Evolutionary conservation across 805 yeast species (phyloP), one percentile per base, ranked within the genome.

Genomic region (Myxozyma vanderwaltii): DNA sequence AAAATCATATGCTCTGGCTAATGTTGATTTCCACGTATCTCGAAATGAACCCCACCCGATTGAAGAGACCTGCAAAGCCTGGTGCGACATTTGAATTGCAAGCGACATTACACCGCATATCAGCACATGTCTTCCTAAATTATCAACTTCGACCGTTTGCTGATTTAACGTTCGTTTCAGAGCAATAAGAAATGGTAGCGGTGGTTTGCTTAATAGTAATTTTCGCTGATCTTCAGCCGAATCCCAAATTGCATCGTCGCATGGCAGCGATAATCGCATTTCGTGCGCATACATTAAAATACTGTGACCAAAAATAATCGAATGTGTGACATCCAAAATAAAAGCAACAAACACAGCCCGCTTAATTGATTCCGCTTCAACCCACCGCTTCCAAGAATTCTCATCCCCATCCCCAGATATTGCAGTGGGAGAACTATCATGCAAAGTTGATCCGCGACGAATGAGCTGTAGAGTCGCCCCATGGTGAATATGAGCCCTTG

Each of bases 401-500:
- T 41, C 56, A 24, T 54, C 64, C n/a, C 24, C 46, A n/a, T 52
- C 56, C 2, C 40, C 56, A 4, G 54, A 46, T 5, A 48, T 7
- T 2, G 54, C 4, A 46, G 70, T 23, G 2, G 43, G 31, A 1
- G 50, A 36, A 10, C 31, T 38, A 48, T 54, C 58, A 13, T 33
- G 70, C 73, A 89, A 72, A 0, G 87, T 81, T 0, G 95, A 89
- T 0, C 89, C 83, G 66, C 96, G 77, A 65, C 95, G 75, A 51
- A 89, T 74, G 44, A 89, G 74, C 71, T 89, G 96, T 41, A 89
- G 84, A 0, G 91, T 84, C 0, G 96, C 86, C 3, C 94, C 96
- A 71, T 89, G 96, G 70, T 90, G 96, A 21, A 90, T 75, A 71
- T 86, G 92, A 0, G 89, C 88, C 49, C 96, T 74, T 73, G 89